These are phyloP conservation scores for Haberlea rhodopensis DNA, from an alignment of 257 asterid species.

Conservation along the genomic window DNA sequence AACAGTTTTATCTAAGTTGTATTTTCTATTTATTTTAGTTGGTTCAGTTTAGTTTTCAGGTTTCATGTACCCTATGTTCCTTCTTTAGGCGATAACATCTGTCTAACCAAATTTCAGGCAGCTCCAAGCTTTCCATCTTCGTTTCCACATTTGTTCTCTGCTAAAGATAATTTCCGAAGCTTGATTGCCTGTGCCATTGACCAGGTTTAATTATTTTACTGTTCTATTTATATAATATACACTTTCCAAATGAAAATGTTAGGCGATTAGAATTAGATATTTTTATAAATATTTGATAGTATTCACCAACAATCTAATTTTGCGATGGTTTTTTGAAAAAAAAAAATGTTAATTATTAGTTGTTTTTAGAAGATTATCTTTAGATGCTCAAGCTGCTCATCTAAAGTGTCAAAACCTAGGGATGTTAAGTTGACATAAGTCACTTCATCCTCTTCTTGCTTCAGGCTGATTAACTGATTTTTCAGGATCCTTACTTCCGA, in stretches of 20 bases:
- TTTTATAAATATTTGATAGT: slow-evolving; percentile 3
- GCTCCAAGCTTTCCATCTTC: slow-evolving; percentile 96
- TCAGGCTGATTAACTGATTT: slow-evolving; percentile 11
- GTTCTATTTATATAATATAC: slow-evolving; percentile 6
- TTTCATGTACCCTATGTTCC: slow-evolving; percentile 13
- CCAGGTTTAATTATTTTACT: slow-evolving; percentile 59
- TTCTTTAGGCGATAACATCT: slow-evolving; percentile 15
- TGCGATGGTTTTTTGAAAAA: too few species aligned
- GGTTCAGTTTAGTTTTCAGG: slow-evolving; percentile 6
- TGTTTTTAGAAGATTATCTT: too few species aligned
- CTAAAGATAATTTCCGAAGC: slow-evolving; percentile 70
- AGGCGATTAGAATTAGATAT: neutral
- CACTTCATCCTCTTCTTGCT: neutral
- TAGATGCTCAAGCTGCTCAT: too few species aligned
- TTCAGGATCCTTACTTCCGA: slow-evolving; percentile 96
- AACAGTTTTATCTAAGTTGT: neutral
- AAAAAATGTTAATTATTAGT: too few species aligned
- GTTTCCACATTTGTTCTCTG: slow-evolving; percentile 83
- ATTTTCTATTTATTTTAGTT: neutral
- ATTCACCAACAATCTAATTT: neutral
- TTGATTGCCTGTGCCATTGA: slow-evolving; percentile 97
- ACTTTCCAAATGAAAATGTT: neutral
- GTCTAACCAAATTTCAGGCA: slow-evolving; percentile 49
- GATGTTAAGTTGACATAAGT: too few species aligned
- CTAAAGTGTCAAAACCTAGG: too few species aligned